Evolutionary conservation across 768 basidiomycete genomes (phyloP), one percentile per base, ranked within the genome.

Genomic region (Podaxis carcinomalis): DNA sequence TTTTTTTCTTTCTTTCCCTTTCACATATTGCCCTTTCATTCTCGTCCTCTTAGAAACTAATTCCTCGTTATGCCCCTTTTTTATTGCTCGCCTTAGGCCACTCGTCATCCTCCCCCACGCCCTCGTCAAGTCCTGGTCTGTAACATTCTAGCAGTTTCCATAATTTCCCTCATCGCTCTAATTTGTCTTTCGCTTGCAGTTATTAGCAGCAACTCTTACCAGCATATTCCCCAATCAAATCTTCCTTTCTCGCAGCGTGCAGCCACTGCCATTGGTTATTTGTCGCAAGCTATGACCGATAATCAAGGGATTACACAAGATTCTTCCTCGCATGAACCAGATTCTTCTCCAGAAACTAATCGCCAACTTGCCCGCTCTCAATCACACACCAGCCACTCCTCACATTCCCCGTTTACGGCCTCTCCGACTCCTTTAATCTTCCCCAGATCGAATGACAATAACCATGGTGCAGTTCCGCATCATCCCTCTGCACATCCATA

Each of bases 401-500:
- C 37, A 2, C 35, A 40, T 16, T 21, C 32, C 28, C 6, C 27
- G 5, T 39, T 40, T 11, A 35, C 35, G 7, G 21, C 49, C 40
- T 27, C 62, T 37, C 19, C 49, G 5, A 28, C n/a, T 16, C 1
- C 51, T 23, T 10, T 57, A 5, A 39, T 51, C 36, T 64, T 69
- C 37, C 42, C 64, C 50, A 27, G 65, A 23, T 60, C 62, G 7
- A 53, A 67, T 11, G 69, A 71, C 57, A 69, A 66, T 62, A 44
- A 61, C 35, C 67, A 63, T 36, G 67, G 59, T 51, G 44, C 66
- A 21, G 19, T 67, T 39, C 61, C 65, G 59, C 73, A 69, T 59
- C 73, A 75, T 6, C 56, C 72, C 7, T 57, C 72, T 10, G 53
- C 65, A 32, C 61, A 70, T 19, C 63, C 67, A 4, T 78, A 77